phyloP scores from a whole-genome alignment of 768 basidiomycete species.

The Hirschioporus abietinus region DNA sequence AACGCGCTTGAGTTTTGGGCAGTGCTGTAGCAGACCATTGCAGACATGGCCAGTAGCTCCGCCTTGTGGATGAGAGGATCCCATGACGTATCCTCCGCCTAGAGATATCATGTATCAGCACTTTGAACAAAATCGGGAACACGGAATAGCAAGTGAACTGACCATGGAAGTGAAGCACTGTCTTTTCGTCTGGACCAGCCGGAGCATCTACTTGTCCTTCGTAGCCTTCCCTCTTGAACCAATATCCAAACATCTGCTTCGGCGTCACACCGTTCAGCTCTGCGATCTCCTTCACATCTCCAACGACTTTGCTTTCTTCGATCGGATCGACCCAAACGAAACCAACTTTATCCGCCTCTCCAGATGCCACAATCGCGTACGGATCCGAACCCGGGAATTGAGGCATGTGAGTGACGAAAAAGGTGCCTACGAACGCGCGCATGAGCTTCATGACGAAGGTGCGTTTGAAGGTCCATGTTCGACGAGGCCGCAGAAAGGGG shows the following conservation, averaged over 20 bases:
- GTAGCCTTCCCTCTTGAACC: constrained; percentile 16
- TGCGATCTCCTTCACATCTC: constrained; percentile 22
- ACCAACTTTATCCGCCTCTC: constrained; percentile 7
- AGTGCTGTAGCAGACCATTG: constrained; percentile 7
- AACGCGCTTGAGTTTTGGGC: constrained; percentile 5
- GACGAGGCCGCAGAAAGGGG: constrained; percentile 16
- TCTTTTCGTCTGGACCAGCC: constrained; percentile 22
- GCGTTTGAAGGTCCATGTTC: not conserved
- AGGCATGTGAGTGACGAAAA: not conserved
- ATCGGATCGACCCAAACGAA: constrained; percentile 21
- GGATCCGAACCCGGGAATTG: not conserved
- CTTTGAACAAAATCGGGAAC: not conserved
- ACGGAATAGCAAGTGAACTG: constrained; percentile 4
- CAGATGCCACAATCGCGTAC: not conserved
- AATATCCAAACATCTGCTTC: constrained; percentile 20
- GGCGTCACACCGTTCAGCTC: constrained; percentile 18
- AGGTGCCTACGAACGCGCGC: not conserved
- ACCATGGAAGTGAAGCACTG: constrained; percentile 14
- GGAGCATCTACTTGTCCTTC: constrained; percentile 15
- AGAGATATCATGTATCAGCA: not conserved
- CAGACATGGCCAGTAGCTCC: not conserved
- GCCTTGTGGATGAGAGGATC: not conserved
- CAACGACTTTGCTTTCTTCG: constrained; percentile 16
- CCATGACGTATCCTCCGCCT: not conserved
- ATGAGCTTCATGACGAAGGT: not conserved